Evolutionary conservation across 2,329 filamentous ascomycete species (phyloP), one percentile per base, ranked within the genome.

Genomic region (Hypoxylon sp.): DNA sequence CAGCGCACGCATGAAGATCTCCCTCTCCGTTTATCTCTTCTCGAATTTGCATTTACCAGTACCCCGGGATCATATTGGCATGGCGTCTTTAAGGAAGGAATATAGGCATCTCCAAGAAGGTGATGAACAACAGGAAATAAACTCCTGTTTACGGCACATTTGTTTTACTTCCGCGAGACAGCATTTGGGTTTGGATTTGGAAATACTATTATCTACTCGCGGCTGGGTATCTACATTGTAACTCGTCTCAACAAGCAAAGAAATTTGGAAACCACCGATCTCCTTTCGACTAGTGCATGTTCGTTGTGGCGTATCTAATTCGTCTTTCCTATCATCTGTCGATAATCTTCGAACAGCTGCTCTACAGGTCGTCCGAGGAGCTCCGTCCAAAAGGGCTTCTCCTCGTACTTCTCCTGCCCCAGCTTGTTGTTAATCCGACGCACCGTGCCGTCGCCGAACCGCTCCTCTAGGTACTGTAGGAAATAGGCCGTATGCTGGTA

Each of bases 401-500:
- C 84, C 65, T 89, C 81, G 77, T 95, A 91, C 78, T 80, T 81
- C 41, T 80, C 80, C n/a, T 79, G 79, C 63, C 88, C 82, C 74
- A 97, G 77, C 67, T 84, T 85, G 72, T 88, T 89, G 72, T 96
- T 91, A 51, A 95, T 77, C 59, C 81, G 83, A 58, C 86, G 80
- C 26, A 91, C 82, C 0, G 85, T 86, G 6, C 86, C 87, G 7
- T 76, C 72, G 0, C 87, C 88, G 68, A 86, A 91, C 49, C 83
- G 83, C 34, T 80, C 76, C 79, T 97, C 94, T 48, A 98, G 79
- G 80, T 92, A 97, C 56, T 95, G 89, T 52, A 98, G 79, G 71
- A 98, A 98, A 76, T 92, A 98, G 0, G 89, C 95, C 6, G 94
- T 98, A 69, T 91, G 87, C 80, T 97, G 90, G 78, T 98, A 98